These are phyloP conservation scores for Solanum hybrid DNA, from an alignment of 305 asterid species.

Conservation along the genomic window DNA sequence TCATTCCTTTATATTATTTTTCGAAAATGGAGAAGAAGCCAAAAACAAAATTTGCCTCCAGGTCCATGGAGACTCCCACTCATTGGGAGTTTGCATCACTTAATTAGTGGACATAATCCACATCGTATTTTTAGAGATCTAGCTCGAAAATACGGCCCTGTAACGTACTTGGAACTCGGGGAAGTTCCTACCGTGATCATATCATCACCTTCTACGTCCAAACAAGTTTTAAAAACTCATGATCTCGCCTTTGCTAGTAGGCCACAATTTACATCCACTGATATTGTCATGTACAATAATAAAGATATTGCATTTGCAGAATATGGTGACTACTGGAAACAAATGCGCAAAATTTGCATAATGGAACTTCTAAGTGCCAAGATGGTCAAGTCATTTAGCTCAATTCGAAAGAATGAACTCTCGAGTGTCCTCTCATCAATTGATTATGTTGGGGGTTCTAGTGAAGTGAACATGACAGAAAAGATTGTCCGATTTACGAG, in stretches of 20 bases:
- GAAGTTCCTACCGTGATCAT: slow-evolving; percentile 27
- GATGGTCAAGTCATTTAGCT: slow-evolving; percentile 1
- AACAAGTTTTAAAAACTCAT: slow-evolving; percentile 28
- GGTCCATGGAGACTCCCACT: background rate
- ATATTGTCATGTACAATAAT: slow-evolving; percentile 23
- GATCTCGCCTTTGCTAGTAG: slow-evolving; percentile 32
- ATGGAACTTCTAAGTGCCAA: background rate
- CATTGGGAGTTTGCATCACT: background rate
- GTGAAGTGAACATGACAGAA: slow-evolving; percentile 4
- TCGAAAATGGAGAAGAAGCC: no score
- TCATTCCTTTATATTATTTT: background rate
- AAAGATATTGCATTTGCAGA: slow-evolving; percentile 21
- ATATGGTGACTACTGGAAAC: background rate
- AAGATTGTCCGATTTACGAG: background rate
- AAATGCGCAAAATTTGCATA: background rate
- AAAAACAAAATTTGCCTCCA: slow-evolving; percentile 1
- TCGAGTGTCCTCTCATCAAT: background rate
- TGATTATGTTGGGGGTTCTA: background rate
- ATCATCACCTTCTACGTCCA: slow-evolving; percentile 32
- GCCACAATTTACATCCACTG: slow-evolving; percentile 23
- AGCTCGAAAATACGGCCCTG: slow-evolving; percentile 27
- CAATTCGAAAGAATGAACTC: slow-evolving; percentile 13
- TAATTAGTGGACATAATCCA: slow-evolving; percentile 1
- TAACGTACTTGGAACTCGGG: slow-evolving; percentile 36
- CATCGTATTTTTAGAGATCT: slow-evolving; percentile 30